A percentile compares a stretch with the other conserved stretches of the same genome.
Conservation (phyloP, 345 rosid species). For the Pistacia atlantica region DNA sequence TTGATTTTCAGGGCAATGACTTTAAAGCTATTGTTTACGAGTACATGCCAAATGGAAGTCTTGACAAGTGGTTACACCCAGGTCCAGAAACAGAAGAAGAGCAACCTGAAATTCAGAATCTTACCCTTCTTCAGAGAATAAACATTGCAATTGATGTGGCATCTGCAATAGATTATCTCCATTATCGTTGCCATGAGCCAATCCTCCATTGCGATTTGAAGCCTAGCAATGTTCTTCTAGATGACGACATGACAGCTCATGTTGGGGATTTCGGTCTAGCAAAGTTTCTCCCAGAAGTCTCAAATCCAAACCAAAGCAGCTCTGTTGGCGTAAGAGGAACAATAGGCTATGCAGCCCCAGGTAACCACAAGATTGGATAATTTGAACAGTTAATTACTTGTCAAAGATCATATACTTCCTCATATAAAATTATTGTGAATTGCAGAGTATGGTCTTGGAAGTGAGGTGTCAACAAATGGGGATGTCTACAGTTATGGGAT, state of each 20-base stretch:
- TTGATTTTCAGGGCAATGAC: conserved; percentile 16
- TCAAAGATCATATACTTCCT: background rate
- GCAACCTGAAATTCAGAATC: background rate
- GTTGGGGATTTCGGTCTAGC: conserved; percentile 27
- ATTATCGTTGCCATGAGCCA: background rate
- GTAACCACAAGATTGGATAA: background rate
- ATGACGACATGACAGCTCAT: conserved; percentile 21
- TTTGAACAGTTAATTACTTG: background rate
- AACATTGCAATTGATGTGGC: conserved; percentile 14
- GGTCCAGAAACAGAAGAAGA: background rate
- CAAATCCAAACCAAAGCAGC: background rate
- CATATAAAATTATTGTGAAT: background rate
- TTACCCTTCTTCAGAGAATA: conserved; percentile 10
- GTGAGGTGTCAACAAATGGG: conserved; percentile 17
- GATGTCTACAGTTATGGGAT: conserved; percentile 39
- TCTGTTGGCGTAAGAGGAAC: conserved; percentile 1
- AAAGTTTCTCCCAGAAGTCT: background rate
- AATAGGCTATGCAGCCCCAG: conserved; percentile 14
- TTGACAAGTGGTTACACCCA: background rate
- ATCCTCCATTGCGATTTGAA: conserved; percentile 17
- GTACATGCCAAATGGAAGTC: conserved; percentile 22
- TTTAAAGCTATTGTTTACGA: conserved; percentile 28
- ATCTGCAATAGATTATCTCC: conserved; percentile 6
- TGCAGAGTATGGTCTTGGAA: conserved; percentile 39
- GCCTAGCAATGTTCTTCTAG: conserved; percentile 26